Conservation (phyloP, 2,329 filamentous ascomycete genomes). For the Aureobasidium sp. region DNA sequence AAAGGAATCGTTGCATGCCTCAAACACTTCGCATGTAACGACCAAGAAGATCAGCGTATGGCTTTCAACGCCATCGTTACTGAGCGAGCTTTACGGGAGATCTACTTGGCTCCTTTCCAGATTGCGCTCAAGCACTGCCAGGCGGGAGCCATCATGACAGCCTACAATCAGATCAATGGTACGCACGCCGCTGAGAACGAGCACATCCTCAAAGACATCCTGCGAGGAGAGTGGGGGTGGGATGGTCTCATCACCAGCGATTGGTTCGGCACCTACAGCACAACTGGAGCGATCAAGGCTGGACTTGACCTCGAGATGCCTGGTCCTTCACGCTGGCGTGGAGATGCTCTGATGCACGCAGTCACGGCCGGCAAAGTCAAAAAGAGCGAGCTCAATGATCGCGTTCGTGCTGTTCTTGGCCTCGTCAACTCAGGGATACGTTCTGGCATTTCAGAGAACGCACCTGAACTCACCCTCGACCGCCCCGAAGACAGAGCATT, state of each 20-base stretch:
- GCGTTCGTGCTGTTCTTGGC: conserved; percentile 14
- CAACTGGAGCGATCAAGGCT: conserved; percentile 70
- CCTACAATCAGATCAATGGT: conserved; percentile 80
- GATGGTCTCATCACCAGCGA: conserved; percentile 68
- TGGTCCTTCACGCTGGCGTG: conserved; percentile 66
- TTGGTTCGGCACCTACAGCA: conserved; percentile 80
- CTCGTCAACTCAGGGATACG: not conserved
- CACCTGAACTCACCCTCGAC: conserved; percentile 36
- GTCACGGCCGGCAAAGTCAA: conserved; percentile 12
- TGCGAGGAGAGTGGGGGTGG: conserved; percentile 76
- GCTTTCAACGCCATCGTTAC: conserved; percentile 70
- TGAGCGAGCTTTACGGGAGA: conserved; percentile 71
- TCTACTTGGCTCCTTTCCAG: conserved; percentile 79
- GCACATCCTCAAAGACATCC: conserved; percentile 71
- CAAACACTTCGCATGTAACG: conserved; percentile 80
- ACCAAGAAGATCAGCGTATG: conserved; percentile 74
- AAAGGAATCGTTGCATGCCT: conserved; percentile 80
- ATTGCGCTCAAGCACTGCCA: conserved; percentile 76
- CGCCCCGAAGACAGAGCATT: conserved; percentile 63
- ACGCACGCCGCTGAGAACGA: conserved; percentile 71
- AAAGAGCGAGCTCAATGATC: conserved; percentile 1
- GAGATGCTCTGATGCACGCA: not conserved
- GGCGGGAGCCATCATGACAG: conserved; percentile 77
- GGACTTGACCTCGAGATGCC: conserved; percentile 91
- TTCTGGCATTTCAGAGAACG: conserved; percentile 7